Base-by-base conservation (phyloP, 2,329 filamentous ascomycete genomes). In the Mycosphaerella arachidis region DNA sequence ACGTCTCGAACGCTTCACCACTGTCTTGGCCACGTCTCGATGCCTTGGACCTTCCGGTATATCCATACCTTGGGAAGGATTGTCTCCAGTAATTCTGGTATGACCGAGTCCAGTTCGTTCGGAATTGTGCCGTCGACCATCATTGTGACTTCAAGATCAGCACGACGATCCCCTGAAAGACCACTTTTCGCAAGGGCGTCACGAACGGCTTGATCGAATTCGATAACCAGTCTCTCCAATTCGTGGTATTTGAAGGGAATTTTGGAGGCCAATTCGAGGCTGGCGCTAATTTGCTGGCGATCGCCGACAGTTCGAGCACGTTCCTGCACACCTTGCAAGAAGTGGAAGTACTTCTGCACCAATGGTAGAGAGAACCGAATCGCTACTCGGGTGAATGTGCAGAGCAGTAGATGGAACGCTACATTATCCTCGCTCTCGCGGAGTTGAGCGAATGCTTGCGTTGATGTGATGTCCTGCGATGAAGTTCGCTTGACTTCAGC, bases 361-460 rank as follows among this genome's bases (percentile, higher is more conserved):
- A 86, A 84, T 45, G 85, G 85, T 72, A 85, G 89, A 52, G 86
- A 80, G 31, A 88, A 85, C 29, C 85, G 84, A 24, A 95, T 79
- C 63, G 93, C 88, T 20, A 85, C 84, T 12, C 91, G 84, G 10
- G 88, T 88, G 55, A 88, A 86, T 31, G 89, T 92, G 68, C 86
- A 89, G 31, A 95, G 82, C 20, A 94, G 72, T 13, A 95, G 78
- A 61, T 74, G 68, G 29, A 77, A 53, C 3, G 66, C 67, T 16
- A 70, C 69, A 40, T 64, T 69, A 46, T 65, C 59, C 3, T 57
- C 64, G 9, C 64, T 57, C 13, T 59, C 48, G 16, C 63, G 55
- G 46, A 64, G 65, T 7, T 61, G 43, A 56, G 68, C 60, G 50
- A 70, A 63, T 2, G 67, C 64, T 46, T 64, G 43, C 48, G 63